These are phyloP conservation scores for Aureobasidium lini DNA, from an alignment of 2,329 filamentous ascomycete genomes.

Conservation along the genomic window DNA sequence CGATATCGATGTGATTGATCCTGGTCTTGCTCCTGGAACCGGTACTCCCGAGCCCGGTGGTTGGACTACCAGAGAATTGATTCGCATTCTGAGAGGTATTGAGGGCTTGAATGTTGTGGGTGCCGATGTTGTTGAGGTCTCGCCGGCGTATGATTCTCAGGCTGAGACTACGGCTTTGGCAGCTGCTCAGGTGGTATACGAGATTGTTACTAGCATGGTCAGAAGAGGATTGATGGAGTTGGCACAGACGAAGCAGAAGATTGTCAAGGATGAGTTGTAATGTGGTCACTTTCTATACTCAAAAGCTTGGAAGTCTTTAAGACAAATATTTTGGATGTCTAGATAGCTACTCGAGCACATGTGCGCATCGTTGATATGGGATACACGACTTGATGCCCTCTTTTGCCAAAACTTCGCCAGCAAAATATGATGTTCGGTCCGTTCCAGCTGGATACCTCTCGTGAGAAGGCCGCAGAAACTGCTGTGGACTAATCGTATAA, in stretches of 20 bases:
- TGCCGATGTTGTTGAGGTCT: conserved; percentile 84
- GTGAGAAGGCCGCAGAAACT: too few species aligned
- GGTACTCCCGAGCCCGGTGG: conserved; percentile 86
- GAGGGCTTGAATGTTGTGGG: conserved; percentile 80
- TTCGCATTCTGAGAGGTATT: conserved; percentile 71
- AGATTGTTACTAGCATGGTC: conserved; percentile 72
- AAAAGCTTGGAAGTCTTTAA: too few species aligned
- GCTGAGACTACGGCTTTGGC: conserved; percentile 78
- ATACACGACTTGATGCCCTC: too few species aligned
- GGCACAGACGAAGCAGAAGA: background rate
- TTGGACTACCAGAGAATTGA: conserved; percentile 84
- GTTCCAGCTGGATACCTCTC: too few species aligned
- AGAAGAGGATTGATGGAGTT: conserved; percentile 31
- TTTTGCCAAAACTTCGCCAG: too few species aligned
- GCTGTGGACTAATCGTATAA: too few species aligned
- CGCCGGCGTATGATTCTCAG: conserved; percentile 72
- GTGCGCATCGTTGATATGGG: too few species aligned
- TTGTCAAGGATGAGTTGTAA: conserved; percentile 10
- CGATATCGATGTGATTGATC: conserved; percentile 76
- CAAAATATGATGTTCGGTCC: too few species aligned
- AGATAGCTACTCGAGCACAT: too few species aligned
- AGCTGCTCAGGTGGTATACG: conserved; percentile 75
- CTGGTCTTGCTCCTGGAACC: conserved; percentile 59
- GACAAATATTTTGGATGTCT: too few species aligned
- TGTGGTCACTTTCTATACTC: too few species aligned